These are phyloP conservation scores for Arabidopsis lyrata DNA, from an alignment of 441 rosid species.

Conservation along the genomic window DNA sequence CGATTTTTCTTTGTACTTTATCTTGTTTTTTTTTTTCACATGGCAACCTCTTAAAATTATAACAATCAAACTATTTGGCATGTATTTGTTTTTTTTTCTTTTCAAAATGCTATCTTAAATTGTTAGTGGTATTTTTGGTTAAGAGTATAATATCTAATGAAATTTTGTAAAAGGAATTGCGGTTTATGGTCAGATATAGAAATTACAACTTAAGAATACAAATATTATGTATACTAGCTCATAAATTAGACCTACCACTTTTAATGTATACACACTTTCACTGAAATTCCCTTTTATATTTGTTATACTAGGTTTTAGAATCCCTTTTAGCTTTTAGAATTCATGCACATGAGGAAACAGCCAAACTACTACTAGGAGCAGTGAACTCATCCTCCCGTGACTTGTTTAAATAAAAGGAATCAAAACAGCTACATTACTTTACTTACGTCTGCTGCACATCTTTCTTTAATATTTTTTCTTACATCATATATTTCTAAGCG, in stretches of 20 bases:
- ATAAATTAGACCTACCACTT: no score
- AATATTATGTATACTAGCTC: no score
- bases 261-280: no score
- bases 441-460: slow-evolving; percentile 17
- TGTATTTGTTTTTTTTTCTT: not conserved
- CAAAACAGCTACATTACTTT: slow-evolving; percentile 19
- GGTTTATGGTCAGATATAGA: no score
- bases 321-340: no score
- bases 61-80: not conserved
- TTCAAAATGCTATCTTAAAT: not conserved
- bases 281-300: no score
- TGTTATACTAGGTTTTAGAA: no score
- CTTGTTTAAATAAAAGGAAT: slow-evolving; percentile 26
- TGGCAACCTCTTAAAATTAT: not conserved
- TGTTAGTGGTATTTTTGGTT: not conserved
- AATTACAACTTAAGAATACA: no score
- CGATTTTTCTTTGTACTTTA: not conserved
- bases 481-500: slow-evolving; percentile 11
- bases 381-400: slow-evolving; percentile 34
- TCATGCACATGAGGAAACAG: slow-evolving; percentile 29
- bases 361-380: slow-evolving; percentile 18
- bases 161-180: no score
- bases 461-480: not conserved
- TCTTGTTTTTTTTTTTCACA: slow-evolving; percentile 6
- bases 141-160: no score